Base-by-base conservation (phyloP, 129 eudicot genomes). In the Arctium minus region DNA sequence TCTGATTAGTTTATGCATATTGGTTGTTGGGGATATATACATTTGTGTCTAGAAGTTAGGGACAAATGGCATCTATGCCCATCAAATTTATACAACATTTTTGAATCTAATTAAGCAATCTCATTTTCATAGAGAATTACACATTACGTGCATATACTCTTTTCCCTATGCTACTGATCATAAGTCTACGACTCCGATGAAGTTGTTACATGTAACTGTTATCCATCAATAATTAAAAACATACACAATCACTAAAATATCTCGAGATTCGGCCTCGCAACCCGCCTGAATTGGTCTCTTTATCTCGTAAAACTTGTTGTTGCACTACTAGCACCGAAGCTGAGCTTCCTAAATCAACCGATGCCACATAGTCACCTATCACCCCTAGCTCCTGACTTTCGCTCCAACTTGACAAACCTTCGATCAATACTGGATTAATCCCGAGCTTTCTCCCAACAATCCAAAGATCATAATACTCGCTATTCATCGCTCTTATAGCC, bases 271-370 rank as follows among this genome's bases (percentile, higher is more conserved):
- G 77, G 18, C 80, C 62, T 42, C 80, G 35, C 67, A 84, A 69
- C 48, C 88, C 87, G 9, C 74, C 79, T 1, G 92, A 77, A 50
- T 68, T 75, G 10, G 37, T 79, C 53, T 87, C 87, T 73, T 89
- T 86, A 40, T 90, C 96, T 86, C 94, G 89, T 74, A 96, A 86
- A 68, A 96, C 77, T 80, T 96, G 99, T 70, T 96, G 99, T 69
- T 96, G 98, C 82, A 96, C 86, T 27, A 89, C 99, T 70, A 96
- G 86, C 30, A 96, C 91, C 3, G 95, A 93, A 81, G 88, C 94
- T 6, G 79, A 71, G 35, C 85, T 86, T 10, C 90, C 87, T 60
- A 92, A 87, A 83, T 96, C 98, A 37, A 69, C 73, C 2, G 98
- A 96, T 15, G 91, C 89, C 27, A 96, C 86, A 60, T 78, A 96